Conservation (phyloP, 331 rosid genomes). For the Phaseolus coccineus region DNA sequence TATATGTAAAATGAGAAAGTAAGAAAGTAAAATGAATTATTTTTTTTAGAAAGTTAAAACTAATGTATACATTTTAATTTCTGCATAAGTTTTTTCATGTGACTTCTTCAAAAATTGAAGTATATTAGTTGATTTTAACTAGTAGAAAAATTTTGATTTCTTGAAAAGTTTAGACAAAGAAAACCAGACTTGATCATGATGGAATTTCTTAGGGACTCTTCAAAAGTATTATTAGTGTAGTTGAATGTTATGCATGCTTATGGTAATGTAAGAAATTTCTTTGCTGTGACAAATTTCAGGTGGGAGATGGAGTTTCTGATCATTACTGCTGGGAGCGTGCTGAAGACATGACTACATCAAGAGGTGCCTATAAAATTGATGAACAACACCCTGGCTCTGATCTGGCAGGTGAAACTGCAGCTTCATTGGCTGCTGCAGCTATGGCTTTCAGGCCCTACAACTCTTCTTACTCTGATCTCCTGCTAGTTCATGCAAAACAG, state of each 20-base stretch:
- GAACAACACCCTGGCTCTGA: conserved; percentile 84
- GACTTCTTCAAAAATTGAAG: neutral
- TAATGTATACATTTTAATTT: neutral
- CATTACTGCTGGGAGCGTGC: conserved; percentile 89
- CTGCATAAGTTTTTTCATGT: neutral
- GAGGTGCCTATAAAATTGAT: conserved; percentile 73
- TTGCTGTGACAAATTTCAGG: conserved; percentile 50
- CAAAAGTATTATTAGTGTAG: neutral
- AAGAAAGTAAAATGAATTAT: neutral
- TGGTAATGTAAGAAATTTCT: conserved; percentile 22
- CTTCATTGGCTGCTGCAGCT: conserved; percentile 82
- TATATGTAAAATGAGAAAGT: neutral
- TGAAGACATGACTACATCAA: conserved; percentile 85
- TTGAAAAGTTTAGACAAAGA: neutral
- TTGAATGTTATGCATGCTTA: neutral
- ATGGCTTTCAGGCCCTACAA: conserved; percentile 77
- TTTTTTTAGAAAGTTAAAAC: neutral
- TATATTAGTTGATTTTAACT: neutral
- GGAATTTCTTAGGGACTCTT: neutral
- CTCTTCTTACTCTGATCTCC: conserved; percentile 74
- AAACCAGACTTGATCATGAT: neutral
- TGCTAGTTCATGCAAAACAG: conserved; percentile 80
- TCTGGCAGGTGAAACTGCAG: conserved; percentile 90
- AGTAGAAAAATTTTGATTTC: neutral
- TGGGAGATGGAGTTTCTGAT: conserved; percentile 88